phyloP scores from a whole-genome alignment of 192 early-diverging fungal species.

The Linnemannia schmuckeri region DNA sequence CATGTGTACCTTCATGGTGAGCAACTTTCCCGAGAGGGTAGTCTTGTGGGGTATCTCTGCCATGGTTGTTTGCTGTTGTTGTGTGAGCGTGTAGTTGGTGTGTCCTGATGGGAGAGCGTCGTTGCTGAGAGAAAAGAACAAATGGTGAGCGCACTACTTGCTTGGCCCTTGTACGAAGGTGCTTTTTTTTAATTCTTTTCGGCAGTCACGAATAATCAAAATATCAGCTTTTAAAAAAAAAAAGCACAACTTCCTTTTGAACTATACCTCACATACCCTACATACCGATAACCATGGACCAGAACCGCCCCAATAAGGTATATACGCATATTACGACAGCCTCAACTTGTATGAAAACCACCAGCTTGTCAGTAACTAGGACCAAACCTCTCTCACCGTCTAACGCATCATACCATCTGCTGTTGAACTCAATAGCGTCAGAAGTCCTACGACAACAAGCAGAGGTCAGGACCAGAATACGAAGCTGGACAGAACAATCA shows the following conservation, averaged over 20 bases:
- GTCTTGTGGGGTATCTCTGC: constrained; percentile 39
- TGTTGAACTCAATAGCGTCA: constrained; percentile 16
- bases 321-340: neutral
- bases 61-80: constrained; percentile 4
- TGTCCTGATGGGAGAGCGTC: neutral
- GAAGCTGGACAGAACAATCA: constrained; percentile 21
- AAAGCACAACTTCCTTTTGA: neutral
- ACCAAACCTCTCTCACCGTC: neutral
- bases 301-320: constrained; percentile 5
- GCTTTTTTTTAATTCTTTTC: neutral
- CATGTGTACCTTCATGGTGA: constrained; percentile 39
- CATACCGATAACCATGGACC: neutral
- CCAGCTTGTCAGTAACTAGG: neutral
- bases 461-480: constrained; percentile 59
- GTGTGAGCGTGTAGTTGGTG: neutral
- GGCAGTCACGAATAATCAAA: constrained; percentile 20
- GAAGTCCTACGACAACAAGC: constrained; percentile 59
- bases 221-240: neutral
- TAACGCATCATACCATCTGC: neutral
- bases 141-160: neutral
- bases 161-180: neutral
- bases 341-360: neutral
- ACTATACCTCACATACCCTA: neutral
- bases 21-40: constrained; percentile 31
- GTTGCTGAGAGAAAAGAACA: neutral